Base-by-base conservation (phyloP, 2,329 filamentous ascomycete species). In the Macrophomina phaseolina region DNA sequence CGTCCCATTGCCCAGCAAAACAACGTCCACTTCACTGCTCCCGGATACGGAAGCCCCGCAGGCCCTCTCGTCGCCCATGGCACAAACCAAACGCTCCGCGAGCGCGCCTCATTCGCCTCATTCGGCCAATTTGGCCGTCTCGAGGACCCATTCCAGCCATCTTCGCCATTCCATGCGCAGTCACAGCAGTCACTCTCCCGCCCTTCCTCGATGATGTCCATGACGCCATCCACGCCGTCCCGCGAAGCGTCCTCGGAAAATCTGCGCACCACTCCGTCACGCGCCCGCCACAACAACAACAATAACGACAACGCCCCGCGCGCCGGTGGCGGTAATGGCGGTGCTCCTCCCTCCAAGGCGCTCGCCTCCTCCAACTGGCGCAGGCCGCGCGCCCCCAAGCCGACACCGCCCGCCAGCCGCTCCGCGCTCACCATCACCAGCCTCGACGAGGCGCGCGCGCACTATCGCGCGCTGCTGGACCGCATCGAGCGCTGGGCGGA, bases 401-500 rank as follows among this genome's bases (percentile, higher is more conserved):
- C 23, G 23, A 23, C 23, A 3, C 23, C 23, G 23, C 23, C 23
- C 23, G 23, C 23, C 23, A 23, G 23, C 23, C 23, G 23, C 23
- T 23, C 23, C 23, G 23, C 23, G 23, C 23, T 1, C 23, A 23
- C 23, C 23, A 23, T 23, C 23, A 23, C 23, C 23, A 23, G 23
- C 18, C 30, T 61, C 23, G 8, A 46, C 38, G 40, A 34, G 16
- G 28, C 23, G 14, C 56, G 56, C 28, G 28, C 32, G 12, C 23
- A 18, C 23, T 34, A 12, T 46, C 7, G 23, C 28, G 8, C 28
- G 16, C 7, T 61, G 28, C 40, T 61, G 42, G 9, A 28, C 7
- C 42, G 28, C 5, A 23, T 61, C 42, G 40, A 61, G 56, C 28
- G 14, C 8, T 61, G 56, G 56, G 56, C 56, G 7, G 56, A 61